These are phyloP conservation scores for Parafenestella ontariensis DNA, from an alignment of 2,329 filamentous ascomycete genomes.

Conservation along the genomic window DNA sequence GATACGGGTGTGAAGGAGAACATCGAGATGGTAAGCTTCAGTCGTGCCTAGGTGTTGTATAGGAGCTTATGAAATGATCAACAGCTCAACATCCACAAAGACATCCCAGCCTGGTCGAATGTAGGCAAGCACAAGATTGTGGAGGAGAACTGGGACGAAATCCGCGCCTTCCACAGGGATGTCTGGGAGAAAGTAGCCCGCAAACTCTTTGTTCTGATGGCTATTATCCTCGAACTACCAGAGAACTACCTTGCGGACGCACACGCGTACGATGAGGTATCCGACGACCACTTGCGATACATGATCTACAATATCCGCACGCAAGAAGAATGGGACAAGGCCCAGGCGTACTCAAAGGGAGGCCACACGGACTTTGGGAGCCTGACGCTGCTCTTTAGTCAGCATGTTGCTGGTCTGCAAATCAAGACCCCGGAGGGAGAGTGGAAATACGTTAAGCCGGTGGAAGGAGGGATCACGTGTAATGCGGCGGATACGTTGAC, in stretches of 20 bases:
- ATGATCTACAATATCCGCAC: conserved; percentile 29
- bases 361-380: conserved; percentile 65
- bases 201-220: conserved; percentile 55
- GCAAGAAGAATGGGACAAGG: conserved; percentile 42
- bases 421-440: conserved; percentile 47
- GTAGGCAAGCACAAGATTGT: conserved; percentile 13
- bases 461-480: conserved; percentile 48
- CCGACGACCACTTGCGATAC: conserved; percentile 26
- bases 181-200: conserved; percentile 39
- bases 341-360: conserved; percentile 41
- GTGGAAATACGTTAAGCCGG: conserved; percentile 52
- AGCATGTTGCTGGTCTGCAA: conserved; percentile 64
- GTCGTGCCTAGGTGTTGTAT: conserved; percentile 2
- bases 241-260: conserved; percentile 23
- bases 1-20: conserved; percentile 50
- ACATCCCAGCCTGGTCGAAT: conserved; percentile 11
- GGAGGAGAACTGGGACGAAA: conserved; percentile 18
- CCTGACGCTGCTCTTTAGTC: conserved; percentile 63
- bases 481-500: conserved; percentile 50
- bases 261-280: conserved; percentile 21
- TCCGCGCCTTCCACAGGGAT: conserved; percentile 30
- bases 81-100: conserved; percentile 24
- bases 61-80: conserved; percentile 12
- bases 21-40: conserved; percentile 39
- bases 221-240: conserved; percentile 23